Conservation (phyloP, 352 stramenopile species). For the Sclerospora graminicola region DNA sequence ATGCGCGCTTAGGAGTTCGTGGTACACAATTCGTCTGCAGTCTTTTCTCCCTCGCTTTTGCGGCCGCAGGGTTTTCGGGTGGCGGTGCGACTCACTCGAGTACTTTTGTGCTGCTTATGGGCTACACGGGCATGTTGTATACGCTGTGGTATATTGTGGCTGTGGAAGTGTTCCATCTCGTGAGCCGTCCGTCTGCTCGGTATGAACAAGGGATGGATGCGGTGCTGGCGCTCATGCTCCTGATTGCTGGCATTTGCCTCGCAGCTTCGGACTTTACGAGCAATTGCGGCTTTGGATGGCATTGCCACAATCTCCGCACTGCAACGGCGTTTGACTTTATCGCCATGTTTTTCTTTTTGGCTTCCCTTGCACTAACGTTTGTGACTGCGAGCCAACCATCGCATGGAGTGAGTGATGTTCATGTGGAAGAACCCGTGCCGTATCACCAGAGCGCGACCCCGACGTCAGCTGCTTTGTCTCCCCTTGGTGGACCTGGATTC, state of each 20-base stretch:
- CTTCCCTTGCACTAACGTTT: constrained; percentile 28
- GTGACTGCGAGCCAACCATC: neutral
- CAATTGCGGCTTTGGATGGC: constrained; percentile 24
- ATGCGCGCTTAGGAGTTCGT: constrained; percentile 26
- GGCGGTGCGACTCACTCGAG: constrained; percentile 13
- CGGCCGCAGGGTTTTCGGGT: constrained; percentile 21
- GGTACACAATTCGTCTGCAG: constrained; percentile 45
- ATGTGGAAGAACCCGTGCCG: constrained; percentile 22
- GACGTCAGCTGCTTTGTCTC: constrained; percentile 17
- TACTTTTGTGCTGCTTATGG: constrained; percentile 50
- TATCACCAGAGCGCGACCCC: constrained; percentile 24
- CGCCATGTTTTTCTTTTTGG: constrained; percentile 36
- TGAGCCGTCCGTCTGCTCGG: constrained; percentile 12
- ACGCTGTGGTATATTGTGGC: constrained; percentile 32
- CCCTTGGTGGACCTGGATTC: constrained; percentile 12
- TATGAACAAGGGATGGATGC: constrained; percentile 28
- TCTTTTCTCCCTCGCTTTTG: constrained; percentile 39
- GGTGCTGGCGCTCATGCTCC: constrained; percentile 26
- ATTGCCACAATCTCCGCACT: constrained; percentile 40
- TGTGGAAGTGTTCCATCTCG: constrained; percentile 39
- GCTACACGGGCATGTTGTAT: constrained; percentile 57
- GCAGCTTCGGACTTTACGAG: constrained; percentile 33
- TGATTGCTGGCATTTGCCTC: constrained; percentile 44
- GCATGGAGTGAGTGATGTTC: constrained; percentile 9
- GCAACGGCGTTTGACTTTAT: constrained; percentile 48